Evolutionary conservation across 768 basidiomycete genomes (phyloP).

Genomic region (Termitomyces heimii): DNA sequence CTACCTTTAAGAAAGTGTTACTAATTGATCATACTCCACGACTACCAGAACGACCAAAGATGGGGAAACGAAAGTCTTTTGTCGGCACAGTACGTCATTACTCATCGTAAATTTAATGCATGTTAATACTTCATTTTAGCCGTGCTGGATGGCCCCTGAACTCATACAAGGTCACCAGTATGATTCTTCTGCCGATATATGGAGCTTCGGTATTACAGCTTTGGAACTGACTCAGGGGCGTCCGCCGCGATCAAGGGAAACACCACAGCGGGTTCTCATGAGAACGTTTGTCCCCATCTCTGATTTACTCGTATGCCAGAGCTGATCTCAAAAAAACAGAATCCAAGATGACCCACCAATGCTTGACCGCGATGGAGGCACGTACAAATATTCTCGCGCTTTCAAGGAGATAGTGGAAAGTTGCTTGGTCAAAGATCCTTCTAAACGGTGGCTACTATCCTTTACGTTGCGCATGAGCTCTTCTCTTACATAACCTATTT

Average conservation of each 20-base stretch:
- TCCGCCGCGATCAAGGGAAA: slow-evolving; percentile 77
- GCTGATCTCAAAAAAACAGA: slow-evolving; percentile 25
- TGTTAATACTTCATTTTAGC: slow-evolving; percentile 30
- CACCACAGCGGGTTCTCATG: slow-evolving; percentile 67
- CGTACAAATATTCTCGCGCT: slow-evolving; percentile 68
- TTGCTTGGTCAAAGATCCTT: slow-evolving; percentile 83
- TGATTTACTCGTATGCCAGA: not conserved
- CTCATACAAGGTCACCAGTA: slow-evolving; percentile 81
- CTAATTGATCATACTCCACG: slow-evolving; percentile 27
- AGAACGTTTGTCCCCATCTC: slow-evolving; percentile 45
- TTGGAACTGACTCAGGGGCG: slow-evolving; percentile 84
- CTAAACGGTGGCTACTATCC: slow-evolving; percentile 45
- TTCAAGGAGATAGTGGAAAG: slow-evolving; percentile 82
- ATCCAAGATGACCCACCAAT: slow-evolving; percentile 76
- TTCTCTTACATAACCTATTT: not conserved
- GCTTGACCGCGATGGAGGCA: slow-evolving; percentile 66
- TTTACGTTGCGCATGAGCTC: not conserved
- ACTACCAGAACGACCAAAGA: slow-evolving; percentile 29
- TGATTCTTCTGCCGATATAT: slow-evolving; percentile 87
- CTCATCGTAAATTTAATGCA: not conserved
- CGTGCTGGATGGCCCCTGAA: slow-evolving; percentile 98
- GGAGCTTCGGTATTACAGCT: slow-evolving; percentile 96
- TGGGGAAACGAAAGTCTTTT: slow-evolving; percentile 85
- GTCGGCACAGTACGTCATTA: slow-evolving; percentile 71
- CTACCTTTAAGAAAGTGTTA: slow-evolving; percentile 23